phyloP scores from a whole-genome alignment of 371 early-diverging fungal species.

The Apophysomyces trapeziformis region DNA sequence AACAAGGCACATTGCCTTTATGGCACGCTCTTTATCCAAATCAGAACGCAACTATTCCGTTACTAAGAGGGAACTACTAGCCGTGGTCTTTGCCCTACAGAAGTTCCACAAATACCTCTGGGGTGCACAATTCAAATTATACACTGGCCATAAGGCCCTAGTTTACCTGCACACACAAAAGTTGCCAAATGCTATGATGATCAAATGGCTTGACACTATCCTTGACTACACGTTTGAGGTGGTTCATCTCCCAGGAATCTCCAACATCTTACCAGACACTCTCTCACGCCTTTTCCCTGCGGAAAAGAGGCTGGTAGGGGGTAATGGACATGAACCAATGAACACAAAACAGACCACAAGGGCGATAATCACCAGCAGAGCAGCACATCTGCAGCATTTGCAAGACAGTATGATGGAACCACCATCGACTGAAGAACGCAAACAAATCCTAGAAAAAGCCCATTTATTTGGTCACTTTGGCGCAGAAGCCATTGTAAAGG shows the following conservation, averaged over 20 bases:
- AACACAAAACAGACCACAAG: not conserved
- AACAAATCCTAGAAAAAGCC: slow-evolving; percentile 16
- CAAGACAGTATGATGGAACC: no score
- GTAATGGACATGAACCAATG: slow-evolving; percentile 8
- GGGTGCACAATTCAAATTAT: slow-evolving; percentile 26
- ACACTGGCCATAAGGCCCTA: slow-evolving; percentile 27
- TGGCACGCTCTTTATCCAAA: slow-evolving; percentile 16
- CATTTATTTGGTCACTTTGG: slow-evolving; percentile 29
- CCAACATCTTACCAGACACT: slow-evolving; percentile 25
- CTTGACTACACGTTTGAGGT: slow-evolving; percentile 27
- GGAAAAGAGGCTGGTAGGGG: slow-evolving; percentile 27
- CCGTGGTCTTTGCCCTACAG: slow-evolving; percentile 26
- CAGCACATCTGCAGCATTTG: not conserved
- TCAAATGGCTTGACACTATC: slow-evolving; percentile 29
- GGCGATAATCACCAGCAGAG: not conserved
- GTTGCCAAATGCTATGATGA: slow-evolving; percentile 23
- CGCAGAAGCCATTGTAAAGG: slow-evolving; percentile 20
- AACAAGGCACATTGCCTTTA: slow-evolving; percentile 25
- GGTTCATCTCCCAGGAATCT: slow-evolving; percentile 25
- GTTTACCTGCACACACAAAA: slow-evolving; percentile 26
- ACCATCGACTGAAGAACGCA: slow-evolving; percentile 14
- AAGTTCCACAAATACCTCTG: slow-evolving; percentile 38
- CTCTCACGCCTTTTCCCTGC: slow-evolving; percentile 25
- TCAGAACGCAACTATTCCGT: slow-evolving; percentile 21
- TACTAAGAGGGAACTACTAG: slow-evolving; percentile 20